A percentile compares a stretch with the other conserved stretches of the same genome.
Conservation (phyloP, 176 grass and related monocot species). For the Musa acuminata region DNA sequence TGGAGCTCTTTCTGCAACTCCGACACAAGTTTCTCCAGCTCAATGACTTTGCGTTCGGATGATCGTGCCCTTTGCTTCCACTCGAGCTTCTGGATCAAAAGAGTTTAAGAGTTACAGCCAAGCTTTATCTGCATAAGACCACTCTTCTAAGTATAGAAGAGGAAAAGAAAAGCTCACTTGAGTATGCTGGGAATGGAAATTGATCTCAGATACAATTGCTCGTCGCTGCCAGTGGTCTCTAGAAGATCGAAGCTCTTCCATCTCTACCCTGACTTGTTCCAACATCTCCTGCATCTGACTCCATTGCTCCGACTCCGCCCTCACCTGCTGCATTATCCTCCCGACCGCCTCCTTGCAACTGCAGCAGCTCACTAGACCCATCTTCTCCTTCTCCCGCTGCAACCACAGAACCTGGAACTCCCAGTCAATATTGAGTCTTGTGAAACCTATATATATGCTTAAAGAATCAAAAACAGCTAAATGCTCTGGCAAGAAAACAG, state of each 20-base stretch:
- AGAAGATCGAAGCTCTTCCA: constrained; percentile 73
- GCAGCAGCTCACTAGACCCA: constrained; percentile 33
- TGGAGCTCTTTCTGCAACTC: constrained; percentile 66
- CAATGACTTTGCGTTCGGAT: constrained; percentile 39
- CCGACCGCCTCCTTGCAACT: constrained; percentile 64
- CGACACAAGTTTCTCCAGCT: constrained; percentile 39
- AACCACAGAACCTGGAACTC: constrained; percentile 13
- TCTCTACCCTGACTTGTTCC: constrained; percentile 81
- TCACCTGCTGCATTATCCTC: constrained; percentile 91
- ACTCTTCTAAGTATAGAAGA: neutral
- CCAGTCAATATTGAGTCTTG: constrained; percentile 1
- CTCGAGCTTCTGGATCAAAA: constrained; percentile 41
- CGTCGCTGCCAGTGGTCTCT: constrained; percentile 67
- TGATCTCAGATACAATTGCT: constrained; percentile 63
- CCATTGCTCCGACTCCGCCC: constrained; percentile 77
- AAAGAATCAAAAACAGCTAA: neutral
- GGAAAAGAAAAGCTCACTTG: constrained; percentile 39
- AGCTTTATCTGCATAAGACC: neutral
- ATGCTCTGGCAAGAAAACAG: too few species aligned
- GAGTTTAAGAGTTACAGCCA: too few species aligned
- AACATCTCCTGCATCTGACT: constrained; percentile 87
- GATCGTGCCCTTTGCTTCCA: constrained; percentile 55
- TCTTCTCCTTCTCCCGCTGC: constrained; percentile 33
- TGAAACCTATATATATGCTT: neutral
- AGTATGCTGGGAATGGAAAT: constrained; percentile 51